Evolutionary conservation across 1,284 basidiomycete genomes (phyloP), one percentile per base, ranked within the genome.

Genomic region (Pterula multifida): DNA sequence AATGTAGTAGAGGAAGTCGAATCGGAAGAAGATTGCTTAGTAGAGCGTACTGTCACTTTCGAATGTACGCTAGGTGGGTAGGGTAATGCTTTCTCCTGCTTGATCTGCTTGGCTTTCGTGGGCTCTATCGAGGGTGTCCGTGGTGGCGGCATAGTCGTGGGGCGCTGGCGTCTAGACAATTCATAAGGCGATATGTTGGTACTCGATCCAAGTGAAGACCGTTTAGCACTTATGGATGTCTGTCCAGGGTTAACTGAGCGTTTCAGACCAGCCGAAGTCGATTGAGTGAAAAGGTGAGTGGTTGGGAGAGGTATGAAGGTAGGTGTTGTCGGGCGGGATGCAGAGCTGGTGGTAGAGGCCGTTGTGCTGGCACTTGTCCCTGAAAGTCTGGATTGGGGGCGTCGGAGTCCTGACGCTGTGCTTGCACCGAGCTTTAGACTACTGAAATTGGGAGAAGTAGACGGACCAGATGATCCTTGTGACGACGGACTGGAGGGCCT

Each of bases 311-410:
- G 84, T 21, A 88, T 67, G 57, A 82, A 81, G 19, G 84, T 85
- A 1, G 85, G 85, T 15, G 85, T 85, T 9, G 80, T 62, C 4
- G 85, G 85, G 3, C 85, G 78, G 46, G 83, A 84, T 2, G 72
- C 68, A n/a, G 82, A 77, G 4, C 81, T 81, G 2, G 78, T 71
- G 50, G 84, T 75, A 13, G 81, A 79, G 56, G 76, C 78, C 28
- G 72, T 65, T 17, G 77, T 78, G 55, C 79, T 80, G 49, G 67
- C 63, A 50, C 73, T 75, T 48, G 63, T 19, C 22, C 74, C 74
- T 22, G 85, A 88, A 28, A 84, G 68, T 50, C 84, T 76, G 42
- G 85, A 86, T 54, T 78, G 78, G 35, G 85, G 81, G 51, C 85
- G 73, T 46, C 71, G 71, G 45, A 70, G 67, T 36, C 69, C 71